Evolutionary conservation across 768 basidiomycete genomes (phyloP), one percentile per base, ranked within the genome.

Genomic region (Postia placenta): DNA sequence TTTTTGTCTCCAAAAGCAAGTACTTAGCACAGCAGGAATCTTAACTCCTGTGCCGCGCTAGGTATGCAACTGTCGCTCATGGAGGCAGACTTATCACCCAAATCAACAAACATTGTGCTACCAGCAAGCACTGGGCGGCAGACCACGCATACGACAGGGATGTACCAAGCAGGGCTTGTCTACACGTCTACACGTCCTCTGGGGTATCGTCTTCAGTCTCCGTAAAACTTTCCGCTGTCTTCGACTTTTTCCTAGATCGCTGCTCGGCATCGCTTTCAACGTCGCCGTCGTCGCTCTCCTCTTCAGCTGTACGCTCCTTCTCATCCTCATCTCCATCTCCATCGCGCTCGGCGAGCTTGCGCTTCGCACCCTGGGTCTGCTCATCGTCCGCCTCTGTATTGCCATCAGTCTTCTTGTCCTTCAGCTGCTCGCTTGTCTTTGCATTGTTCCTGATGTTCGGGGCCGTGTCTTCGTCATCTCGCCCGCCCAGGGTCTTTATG

Each of bases 191-290:
- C n/a, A n/a, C n/a, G n/a, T n/a, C n/a, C n/a, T n/a, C n/a, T n/a
- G n/a, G n/a, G n/a, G n/a, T n/a, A 33, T 33, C 30, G 5, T 22
- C 17, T 17, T 42, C 7, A 11, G 19, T 11, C 42, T 42, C 42
- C 24, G 42, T 11, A 39, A 17, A 11, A 6, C 7, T 20, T 5
- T 26, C 42, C 11, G 42, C 23, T 15, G 45, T 46, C 45, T 56
- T 60, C 9, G 54, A 57, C 45, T 58, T 60, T 53, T 60, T 60
- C 27, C 55, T 47, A 20, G 54, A 49, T 1, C 49, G 53, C 46
- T 52, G 42, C 11, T 42, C 49, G 20, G 9, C 38, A 39, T 39
- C 20, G 25, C 49, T 23, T 25, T 43, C 33, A n/a, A 15, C 42
- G 19, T 24, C 47, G 20, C 11, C 46, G 14, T 28, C 37, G 15